Evolutionary conservation across 2,329 filamentous ascomycete genomes (phyloP), one percentile per base, ranked within the genome.

Genomic region (Pyrenochaeta sp.): DNA sequence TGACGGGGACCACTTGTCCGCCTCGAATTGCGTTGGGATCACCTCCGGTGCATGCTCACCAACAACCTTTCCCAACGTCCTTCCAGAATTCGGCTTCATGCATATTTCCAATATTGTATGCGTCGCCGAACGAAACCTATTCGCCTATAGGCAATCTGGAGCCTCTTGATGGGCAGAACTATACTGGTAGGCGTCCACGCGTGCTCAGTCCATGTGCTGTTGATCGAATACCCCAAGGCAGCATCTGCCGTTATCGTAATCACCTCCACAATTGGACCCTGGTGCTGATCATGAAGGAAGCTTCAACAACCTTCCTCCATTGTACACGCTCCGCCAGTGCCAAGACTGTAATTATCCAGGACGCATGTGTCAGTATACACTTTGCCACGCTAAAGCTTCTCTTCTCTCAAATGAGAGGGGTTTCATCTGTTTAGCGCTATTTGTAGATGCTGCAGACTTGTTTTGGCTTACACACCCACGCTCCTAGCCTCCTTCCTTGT

Each of bases 401-500:
- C 3, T 39, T 17, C 17, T 12, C 18, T 39, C 4, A 39, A 39
- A 23, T 39, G 10, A 21, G 20, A 23, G 36, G 20, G 9, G 18
- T 23, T 39, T 4, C n/a, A 36, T 40, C 39, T 31, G 23, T 30
- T 18, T 52, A 53, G 53, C 35, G 48, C 41, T 27, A 42, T 46
- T 32, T 11, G 21, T 23, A 30, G 31, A 32, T n/a, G 30, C 42
- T 36, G 21, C 12, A 30, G 45, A 41, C 27, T 43, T 33, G 20
- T 15, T 11, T 42, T 45, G 36, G 54, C 36, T 45, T 45, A 56
- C 46, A 47, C 35, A 10, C 23, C 30, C 31, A 39, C 18, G n/a
- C 17, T 39, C 21, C 23, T 40, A 27, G 4, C 21, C 36, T 46
- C 18, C 30, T 45, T 45, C 27, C 43, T 42, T 31, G 32, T 49